A percentile compares a stretch with the other conserved stretches of the same genome.
phyloP scores from a whole-genome alignment of 2,329 filamentous ascomycete genomes.

The Chrysosporium queenslandicum region DNA sequence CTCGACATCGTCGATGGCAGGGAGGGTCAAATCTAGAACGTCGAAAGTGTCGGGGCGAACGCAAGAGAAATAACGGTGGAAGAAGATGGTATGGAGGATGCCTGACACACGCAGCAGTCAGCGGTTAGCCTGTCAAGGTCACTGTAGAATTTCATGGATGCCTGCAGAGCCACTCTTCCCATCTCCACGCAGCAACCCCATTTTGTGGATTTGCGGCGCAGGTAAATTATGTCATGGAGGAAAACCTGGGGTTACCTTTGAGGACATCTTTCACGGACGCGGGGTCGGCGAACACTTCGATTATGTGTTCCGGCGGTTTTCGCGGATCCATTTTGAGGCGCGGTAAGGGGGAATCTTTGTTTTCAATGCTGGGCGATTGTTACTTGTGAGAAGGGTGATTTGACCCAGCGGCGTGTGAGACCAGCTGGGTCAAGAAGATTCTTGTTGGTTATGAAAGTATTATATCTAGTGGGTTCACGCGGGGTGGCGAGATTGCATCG shows the following conservation, averaged over 20 bases:
- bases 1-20: conserved; percentile 79
- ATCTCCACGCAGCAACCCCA: background rate
- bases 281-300: conserved; percentile 89
- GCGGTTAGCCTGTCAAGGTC: background rate
- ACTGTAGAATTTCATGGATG: background rate
- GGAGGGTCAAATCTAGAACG: conserved; percentile 79
- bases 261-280: conserved; percentile 83
- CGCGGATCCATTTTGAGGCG: conserved; percentile 51
- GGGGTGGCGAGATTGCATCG: conserved; percentile 5
- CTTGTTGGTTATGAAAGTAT: background rate
- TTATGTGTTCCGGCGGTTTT: conserved; percentile 72
- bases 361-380: background rate
- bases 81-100: conserved; percentile 95
- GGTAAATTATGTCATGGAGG: conserved; percentile 2
- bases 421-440: conserved; percentile 5
- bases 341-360: background rate
- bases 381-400: background rate
- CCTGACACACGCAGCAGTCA: conserved; percentile 43
- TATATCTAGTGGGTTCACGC: background rate
- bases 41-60: conserved; percentile 74
- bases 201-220: conserved; percentile 3
- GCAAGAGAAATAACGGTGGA: conserved; percentile 92
- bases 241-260: conserved; percentile 48
- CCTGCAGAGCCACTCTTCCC: background rate
- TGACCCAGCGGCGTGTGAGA: conserved; percentile 5